Evolutionary conservation across 768 basidiomycete species (phyloP), one percentile per base, ranked within the genome.

Genomic region (Mycena galopus): DNA sequence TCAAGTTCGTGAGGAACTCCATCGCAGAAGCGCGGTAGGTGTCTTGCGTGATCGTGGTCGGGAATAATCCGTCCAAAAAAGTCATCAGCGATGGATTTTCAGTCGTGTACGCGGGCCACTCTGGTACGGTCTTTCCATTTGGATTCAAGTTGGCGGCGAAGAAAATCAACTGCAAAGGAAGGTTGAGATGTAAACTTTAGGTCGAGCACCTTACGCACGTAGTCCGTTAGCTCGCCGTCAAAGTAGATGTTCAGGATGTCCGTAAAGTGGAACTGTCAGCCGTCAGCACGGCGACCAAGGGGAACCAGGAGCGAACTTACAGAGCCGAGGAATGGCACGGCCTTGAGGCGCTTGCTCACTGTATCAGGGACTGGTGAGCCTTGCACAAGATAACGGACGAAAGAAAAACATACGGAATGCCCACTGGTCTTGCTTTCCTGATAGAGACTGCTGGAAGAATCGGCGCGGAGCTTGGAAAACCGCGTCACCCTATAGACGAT

Each of bases 391-490:
- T 19, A 42, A 2, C n/a, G n/a, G 17, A 19, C 3, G 30, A 37
- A 50, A 35, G 10, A 63, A 39, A 47, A 37, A 75, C 81, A 37
- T 33, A 85, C 83, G 35, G 76, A 79, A 85, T 0, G 72, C 74
- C 84, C 84, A 84, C 1, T 81, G 81, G 2, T 82, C 80, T 74
- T 88, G 86, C 69, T 83, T 83, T 1, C 81, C 82, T 0, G 86
- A 80, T 3, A 75, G 77, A 17, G 81, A 71, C 60, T 86, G 77
- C 42, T 90, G 74, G 73, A 91, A 86, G 76, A 86, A 85, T n/a
- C 87, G 81, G 27, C 88, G 82, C 17, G 89, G 88, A 0, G 82
- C 88, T 33, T 89, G 87, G 78, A 90, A 89, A 1, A 84, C 81
- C 10, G 76, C 78, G 62, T 91, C 90, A 0, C 88, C 74, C 61